A percentile compares a stretch with the other conserved stretches of the same genome.
Evolutionary conservation across 2,329 filamentous ascomycete genomes (phyloP).

Genomic region (Aspergillus pseudoglaucus): DNA sequence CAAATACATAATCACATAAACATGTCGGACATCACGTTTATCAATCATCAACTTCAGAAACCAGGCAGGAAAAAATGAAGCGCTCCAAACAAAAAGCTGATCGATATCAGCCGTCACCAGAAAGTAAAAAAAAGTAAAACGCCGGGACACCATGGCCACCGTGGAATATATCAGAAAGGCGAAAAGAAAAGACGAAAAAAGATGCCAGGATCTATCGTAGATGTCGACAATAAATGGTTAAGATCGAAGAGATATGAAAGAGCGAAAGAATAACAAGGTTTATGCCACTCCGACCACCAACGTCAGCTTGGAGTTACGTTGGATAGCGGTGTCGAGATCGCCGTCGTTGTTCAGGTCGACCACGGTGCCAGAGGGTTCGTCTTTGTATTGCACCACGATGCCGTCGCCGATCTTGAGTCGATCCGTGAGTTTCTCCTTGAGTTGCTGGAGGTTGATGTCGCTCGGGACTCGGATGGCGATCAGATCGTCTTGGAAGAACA

Average conservation of each 20-base stretch:
- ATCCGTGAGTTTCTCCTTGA: conserved; percentile 79
- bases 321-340: conserved; percentile 72
- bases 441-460: conserved; percentile 68
- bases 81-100: conserved; percentile 19
- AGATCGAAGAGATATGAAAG: conserved; percentile 5
- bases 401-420: conserved; percentile 73
- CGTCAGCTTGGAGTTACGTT: conserved; percentile 80
- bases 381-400: conserved; percentile 75
- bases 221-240: conserved; percentile 1
- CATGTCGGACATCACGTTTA: conserved; percentile 27
- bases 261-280: conserved; percentile 6
- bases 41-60: conserved; percentile 21
- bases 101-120: neutral
- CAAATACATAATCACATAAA: conserved; percentile 26
- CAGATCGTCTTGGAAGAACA: conserved; percentile 85
- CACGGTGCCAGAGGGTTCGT: conserved; percentile 70
- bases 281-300: conserved; percentile 54
- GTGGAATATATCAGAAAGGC: conserved; percentile 6
- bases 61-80: conserved; percentile 10
- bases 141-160: conserved; percentile 19
- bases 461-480: conserved; percentile 84
- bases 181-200: conserved; percentile 1
- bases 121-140: conserved; percentile 10
- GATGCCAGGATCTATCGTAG: conserved; percentile 7
- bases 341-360: conserved; percentile 70